Evolutionary conservation across 2,329 filamentous ascomycete genomes (phyloP).

Genomic region (Aspergillus pseudoterreus): DNA sequence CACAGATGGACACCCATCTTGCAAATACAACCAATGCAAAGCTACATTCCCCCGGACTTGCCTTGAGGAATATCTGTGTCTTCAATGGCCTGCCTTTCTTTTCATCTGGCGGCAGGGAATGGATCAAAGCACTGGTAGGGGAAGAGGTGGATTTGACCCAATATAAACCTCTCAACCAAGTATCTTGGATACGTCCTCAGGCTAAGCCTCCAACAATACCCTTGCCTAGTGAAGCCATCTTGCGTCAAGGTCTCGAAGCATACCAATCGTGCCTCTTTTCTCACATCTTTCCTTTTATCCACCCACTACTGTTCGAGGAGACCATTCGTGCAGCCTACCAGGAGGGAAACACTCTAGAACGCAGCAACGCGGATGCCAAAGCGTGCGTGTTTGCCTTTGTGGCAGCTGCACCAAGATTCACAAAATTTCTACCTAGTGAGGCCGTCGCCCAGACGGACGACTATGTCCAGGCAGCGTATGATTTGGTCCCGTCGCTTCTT

Average conservation of each 20-base stretch:
- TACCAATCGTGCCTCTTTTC: neutral
- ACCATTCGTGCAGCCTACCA: conserved; percentile 9
- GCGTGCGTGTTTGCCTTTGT: conserved; percentile 10
- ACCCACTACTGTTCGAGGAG: conserved; percentile 2
- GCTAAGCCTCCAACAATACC: neutral
- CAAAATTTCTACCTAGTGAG: neutral
- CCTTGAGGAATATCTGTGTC: conserved; percentile 7
- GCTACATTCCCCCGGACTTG: neutral
- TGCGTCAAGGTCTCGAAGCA: neutral
- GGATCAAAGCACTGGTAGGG: conserved; percentile 8
- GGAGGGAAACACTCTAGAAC: neutral
- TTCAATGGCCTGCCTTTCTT: conserved; percentile 11
- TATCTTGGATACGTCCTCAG: neutral
- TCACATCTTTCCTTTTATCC: conserved; percentile 5
- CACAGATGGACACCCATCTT: too few relatives aligned
- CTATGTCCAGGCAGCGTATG: conserved; percentile 1
- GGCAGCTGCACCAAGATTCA: neutral
- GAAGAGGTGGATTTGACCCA: conserved; percentile 3
- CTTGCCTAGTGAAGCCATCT: neutral
- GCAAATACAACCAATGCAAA: neutral
- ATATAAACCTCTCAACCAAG: neutral
- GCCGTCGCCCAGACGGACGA: neutral
- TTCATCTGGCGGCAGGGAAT: conserved; percentile 5
- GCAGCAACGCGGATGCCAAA: conserved; percentile 2
- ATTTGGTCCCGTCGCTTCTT: neutral